Percentiles rank a stretch among this genome's conserved stretches.
Evolutionary conservation across 495 filamentous ascomycete species (phyloP).

Genomic region (Daldinia vernicosa): DNA sequence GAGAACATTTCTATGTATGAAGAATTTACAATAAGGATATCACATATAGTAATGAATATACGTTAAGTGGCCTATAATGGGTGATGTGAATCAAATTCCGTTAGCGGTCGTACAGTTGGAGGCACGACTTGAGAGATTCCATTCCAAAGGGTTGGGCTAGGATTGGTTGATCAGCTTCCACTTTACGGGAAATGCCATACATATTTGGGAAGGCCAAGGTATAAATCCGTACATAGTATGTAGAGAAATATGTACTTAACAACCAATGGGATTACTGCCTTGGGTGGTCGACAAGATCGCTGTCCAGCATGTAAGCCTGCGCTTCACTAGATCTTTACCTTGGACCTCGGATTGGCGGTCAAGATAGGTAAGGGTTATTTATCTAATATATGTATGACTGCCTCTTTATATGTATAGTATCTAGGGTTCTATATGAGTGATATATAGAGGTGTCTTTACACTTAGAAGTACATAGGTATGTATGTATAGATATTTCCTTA

Average conservation of each 20-base stretch:
- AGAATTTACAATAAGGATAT: background rate
- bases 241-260: background rate
- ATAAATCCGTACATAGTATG: too few relatives aligned
- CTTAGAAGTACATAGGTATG: background rate
- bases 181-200: conserved; percentile 26
- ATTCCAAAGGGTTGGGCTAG: conserved; percentile 19
- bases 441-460: background rate
- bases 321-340: conserved; percentile 21
- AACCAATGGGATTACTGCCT: background rate
- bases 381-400: too few relatives aligned
- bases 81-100: conserved; percentile 23
- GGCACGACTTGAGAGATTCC: conserved; percentile 14
- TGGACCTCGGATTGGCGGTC: conserved; percentile 26
- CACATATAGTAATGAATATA: background rate
- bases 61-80: background rate
- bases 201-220: background rate
- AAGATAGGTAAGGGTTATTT: background rate
- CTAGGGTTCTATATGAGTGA: background rate
- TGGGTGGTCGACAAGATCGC: conserved; percentile 5
- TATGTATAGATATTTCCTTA: background rate
- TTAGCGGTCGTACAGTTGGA: conserved; percentile 15
- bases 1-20: background rate
- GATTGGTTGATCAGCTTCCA: conserved; percentile 15
- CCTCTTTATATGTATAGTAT: background rate
- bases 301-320: conserved; percentile 19